These are phyloP conservation scores for Sanghuangporus weigelae DNA, from an alignment of 1,284 basidiomycete genomes.

Conservation along the genomic window DNA sequence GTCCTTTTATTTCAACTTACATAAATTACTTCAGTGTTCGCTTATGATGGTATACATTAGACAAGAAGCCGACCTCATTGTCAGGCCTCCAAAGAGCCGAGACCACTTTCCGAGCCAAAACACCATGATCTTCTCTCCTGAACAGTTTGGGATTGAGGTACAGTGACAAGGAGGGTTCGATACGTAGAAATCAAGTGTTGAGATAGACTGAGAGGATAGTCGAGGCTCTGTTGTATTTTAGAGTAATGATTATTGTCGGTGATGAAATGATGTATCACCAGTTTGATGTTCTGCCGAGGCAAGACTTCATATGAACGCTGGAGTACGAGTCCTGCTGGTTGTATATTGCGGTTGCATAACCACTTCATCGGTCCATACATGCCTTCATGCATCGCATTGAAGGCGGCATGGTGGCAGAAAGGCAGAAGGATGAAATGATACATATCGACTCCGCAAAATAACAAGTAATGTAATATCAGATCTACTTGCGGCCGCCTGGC, in stretches of 20 bases:
- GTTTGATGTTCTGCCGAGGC: too few species aligned
- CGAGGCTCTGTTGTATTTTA: too few species aligned
- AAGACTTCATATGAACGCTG: too few species aligned
- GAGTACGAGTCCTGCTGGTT: too few species aligned
- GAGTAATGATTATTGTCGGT: too few species aligned
- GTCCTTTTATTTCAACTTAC: too few species aligned
- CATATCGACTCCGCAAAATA: background rate
- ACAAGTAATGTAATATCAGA: background rate
- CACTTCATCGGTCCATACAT: slow-evolving; percentile 4
- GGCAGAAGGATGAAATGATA: background rate
- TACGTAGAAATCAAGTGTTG: too few species aligned
- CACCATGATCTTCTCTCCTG: background rate
- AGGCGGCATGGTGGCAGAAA: background rate
- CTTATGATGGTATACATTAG: too few species aligned
- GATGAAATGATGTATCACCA: too few species aligned
- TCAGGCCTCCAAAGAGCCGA: slow-evolving; percentile 39
- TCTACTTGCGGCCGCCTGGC: slow-evolving; percentile 23
- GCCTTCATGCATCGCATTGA: background rate
- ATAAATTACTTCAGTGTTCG: too few species aligned
- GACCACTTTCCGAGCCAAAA: background rate
- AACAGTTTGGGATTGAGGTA: background rate
- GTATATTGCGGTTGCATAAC: background rate
- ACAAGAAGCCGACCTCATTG: slow-evolving; percentile 62
- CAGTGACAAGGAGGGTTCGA: background rate
- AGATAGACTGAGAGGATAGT: too few species aligned